Evolutionary conservation across 768 basidiomycete species (phyloP).

Genomic region (Cubamyces lactineus): DNA sequence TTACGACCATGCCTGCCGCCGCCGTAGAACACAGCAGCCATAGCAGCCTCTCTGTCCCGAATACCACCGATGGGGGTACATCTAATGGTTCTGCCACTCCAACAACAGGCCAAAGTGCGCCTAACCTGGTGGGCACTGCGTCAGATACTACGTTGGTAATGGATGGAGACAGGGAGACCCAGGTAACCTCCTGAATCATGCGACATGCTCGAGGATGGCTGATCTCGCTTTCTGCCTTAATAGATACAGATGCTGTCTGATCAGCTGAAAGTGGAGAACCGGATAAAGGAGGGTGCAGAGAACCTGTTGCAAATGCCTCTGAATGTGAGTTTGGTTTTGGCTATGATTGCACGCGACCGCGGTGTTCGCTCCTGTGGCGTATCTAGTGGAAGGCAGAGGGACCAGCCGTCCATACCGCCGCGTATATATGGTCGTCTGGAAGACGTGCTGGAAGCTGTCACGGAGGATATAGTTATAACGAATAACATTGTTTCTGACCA

Average conservation of each 20-base stretch:
- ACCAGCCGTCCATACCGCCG: no score
- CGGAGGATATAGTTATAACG: background rate
- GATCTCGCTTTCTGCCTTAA: background rate
- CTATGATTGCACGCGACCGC: background rate
- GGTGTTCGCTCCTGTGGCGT: background rate
- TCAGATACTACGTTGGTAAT: background rate
- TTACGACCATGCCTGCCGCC: conserved; percentile 7
- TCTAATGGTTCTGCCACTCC: conserved; percentile 11
- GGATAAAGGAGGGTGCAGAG: conserved; percentile 92
- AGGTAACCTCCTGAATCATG: background rate
- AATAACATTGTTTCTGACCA: no score
- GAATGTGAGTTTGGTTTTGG: conserved; percentile 41
- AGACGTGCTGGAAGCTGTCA: background rate
- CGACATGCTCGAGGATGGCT: background rate
- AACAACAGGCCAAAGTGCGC: conserved; percentile 4
- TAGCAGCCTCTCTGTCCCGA: conserved; percentile 9
- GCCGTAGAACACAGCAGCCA: conserved; percentile 10
- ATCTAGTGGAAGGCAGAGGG: no score
- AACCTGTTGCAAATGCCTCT: conserved; percentile 76
- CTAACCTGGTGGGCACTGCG: conserved; percentile 1
- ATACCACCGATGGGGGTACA: conserved; percentile 11
- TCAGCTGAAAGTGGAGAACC: conserved; percentile 73
- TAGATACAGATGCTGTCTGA: conserved; percentile 67
- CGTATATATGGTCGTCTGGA: no score
- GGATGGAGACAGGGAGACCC: conserved; percentile 13